Percentiles rank a stretch among this genome's conserved stretches.
These are phyloP conservation scores for Kuraishia hungarica DNA, from an alignment of 805 yeast species.

Conservation along the genomic window DNA sequence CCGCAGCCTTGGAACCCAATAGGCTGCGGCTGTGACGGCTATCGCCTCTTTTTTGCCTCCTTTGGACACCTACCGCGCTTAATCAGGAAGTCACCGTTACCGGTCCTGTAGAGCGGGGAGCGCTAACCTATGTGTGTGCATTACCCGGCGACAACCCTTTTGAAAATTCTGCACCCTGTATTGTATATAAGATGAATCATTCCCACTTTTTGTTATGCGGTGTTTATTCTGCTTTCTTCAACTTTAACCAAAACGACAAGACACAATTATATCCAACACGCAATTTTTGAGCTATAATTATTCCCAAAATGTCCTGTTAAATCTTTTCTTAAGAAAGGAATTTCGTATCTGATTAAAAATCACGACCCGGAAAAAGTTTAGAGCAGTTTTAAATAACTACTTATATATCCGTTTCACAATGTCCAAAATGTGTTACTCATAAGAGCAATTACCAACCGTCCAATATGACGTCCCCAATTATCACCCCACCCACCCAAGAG, in stretches of 20 bases:
- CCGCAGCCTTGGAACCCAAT: background rate
- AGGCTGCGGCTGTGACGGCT: background rate
- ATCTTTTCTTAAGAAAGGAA: conserved; percentile 1
- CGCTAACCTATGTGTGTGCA: background rate
- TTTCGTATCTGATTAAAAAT: conserved; percentile 1
- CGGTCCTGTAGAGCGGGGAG: background rate
- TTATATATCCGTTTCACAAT: conserved; percentile 5
- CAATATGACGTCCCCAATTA: conserved; percentile 16
- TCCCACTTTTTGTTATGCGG: conserved; percentile 4
- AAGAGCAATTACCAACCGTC: conserved; percentile 10
- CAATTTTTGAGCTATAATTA: background rate
- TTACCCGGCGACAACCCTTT: background rate
- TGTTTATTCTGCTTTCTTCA: conserved; percentile 1
- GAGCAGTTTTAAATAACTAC: conserved; percentile 4
- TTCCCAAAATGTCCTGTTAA: conserved; percentile 15
- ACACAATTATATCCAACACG: conserved; percentile 6
- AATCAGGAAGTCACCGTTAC: background rate
- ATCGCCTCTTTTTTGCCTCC: background rate
- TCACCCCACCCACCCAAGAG: background rate
- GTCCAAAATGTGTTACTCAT: conserved; percentile 16
- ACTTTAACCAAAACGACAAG: background rate
- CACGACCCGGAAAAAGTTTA: conserved; percentile 2
- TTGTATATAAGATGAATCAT: background rate
- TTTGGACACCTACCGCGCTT: background rate
- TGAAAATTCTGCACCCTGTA: background rate